A percentile compares a stretch with the other conserved stretches of the same genome.
phyloP scores from a whole-genome alignment of 2,329 filamentous ascomycete species.

The Talaromyces amestolkiae region DNA sequence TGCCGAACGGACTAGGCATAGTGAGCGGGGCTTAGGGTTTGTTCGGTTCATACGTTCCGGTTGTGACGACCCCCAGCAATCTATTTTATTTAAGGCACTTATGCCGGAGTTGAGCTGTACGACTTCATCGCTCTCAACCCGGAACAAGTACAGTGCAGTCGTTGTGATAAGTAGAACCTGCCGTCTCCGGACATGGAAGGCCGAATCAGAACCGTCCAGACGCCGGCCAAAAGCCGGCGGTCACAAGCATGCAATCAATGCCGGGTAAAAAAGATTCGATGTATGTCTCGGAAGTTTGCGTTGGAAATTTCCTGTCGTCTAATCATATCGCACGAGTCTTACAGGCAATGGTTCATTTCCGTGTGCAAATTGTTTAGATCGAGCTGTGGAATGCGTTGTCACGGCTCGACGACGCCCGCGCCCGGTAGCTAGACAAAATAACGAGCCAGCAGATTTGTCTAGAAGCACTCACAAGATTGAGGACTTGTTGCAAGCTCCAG shows the following conservation, averaged over 20 bases:
- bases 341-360: not conserved
- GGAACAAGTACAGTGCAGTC: not conserved
- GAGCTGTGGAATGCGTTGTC: not conserved
- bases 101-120: not conserved
- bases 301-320: not conserved
- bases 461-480: not conserved
- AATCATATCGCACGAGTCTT: not conserved
- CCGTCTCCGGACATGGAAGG: not conserved
- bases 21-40: not conserved
- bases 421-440: not conserved
- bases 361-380: not conserved
- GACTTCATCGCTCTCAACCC: not conserved
- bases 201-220: not conserved
- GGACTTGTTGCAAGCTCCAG: not conserved
- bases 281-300: not conserved
- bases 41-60: not conserved
- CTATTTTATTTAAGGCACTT: not conserved
- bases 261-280: not conserved
- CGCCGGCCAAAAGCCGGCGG: not conserved
- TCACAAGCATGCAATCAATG: not conserved
- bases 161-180: not conserved
- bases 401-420: not conserved
- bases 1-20: not conserved
- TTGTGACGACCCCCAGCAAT: not conserved
- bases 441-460: not conserved